A percentile compares a stretch with the other conserved stretches of the same genome.
Conservation (phyloP, 2,329 filamentous ascomycete genomes). For the Fragosphaeria purpurea region DNA sequence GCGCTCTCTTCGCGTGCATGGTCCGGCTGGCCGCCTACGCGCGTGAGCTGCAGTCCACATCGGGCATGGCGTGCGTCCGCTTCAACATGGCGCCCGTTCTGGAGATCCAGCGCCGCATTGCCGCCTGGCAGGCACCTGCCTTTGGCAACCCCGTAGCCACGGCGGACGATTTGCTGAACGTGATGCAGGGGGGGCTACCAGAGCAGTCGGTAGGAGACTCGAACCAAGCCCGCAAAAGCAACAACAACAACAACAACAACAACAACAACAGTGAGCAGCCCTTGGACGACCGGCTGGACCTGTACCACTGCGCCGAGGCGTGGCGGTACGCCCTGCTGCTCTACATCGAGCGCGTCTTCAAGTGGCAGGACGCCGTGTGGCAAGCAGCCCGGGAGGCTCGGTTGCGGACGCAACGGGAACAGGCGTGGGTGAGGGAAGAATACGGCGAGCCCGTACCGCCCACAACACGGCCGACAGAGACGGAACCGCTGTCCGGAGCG, state of each 20-base stretch:
- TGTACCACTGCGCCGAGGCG: constrained; percentile 24
- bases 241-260: background rate
- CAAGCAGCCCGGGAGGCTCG: background rate
- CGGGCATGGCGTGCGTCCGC: constrained; percentile 21
- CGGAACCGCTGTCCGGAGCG: background rate
- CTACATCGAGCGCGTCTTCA: constrained; percentile 23
- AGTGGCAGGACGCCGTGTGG: constrained; percentile 6
- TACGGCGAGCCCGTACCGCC: background rate
- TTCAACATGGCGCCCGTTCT: constrained; percentile 17
- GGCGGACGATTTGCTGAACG: too few relatives aligned
- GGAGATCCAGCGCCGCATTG: constrained; percentile 14
- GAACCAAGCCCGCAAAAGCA: background rate
- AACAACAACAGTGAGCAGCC: background rate
- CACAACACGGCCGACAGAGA: too few relatives aligned
- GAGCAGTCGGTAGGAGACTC: too few relatives aligned
- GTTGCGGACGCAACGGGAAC: background rate
- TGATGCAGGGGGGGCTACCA: too few relatives aligned
- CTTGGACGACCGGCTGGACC: constrained; percentile 13
- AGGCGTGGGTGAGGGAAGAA: background rate
- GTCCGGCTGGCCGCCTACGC: constrained; percentile 21
- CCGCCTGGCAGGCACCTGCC: constrained; percentile 10
- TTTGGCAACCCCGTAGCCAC: constrained; percentile 3
- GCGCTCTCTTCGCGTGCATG: constrained; percentile 18
- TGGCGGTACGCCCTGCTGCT: constrained; percentile 24
- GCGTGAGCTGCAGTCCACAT: constrained; percentile 18